Evolutionary conservation across 1,139 yeast genomes (phyloP).

Genomic region (Maudiozyma humilis): DNA sequence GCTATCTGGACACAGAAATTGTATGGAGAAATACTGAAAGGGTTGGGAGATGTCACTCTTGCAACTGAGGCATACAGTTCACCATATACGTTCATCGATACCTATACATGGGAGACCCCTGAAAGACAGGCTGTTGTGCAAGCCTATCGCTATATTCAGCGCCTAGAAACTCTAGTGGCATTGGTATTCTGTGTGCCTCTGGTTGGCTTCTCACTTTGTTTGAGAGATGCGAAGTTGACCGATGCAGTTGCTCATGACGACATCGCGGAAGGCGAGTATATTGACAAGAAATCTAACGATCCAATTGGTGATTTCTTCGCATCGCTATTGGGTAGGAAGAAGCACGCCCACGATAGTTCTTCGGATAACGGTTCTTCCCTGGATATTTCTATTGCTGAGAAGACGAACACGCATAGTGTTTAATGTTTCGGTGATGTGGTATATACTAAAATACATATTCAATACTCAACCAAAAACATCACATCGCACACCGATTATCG

Average conservation of each 20-base stretch:
- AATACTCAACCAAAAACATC: no score
- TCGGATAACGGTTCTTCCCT: no score
- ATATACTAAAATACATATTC: no score
- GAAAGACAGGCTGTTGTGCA: constrained; percentile 48
- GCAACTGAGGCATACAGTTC: constrained; percentile 45
- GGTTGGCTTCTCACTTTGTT: constrained; percentile 40
- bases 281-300: constrained; percentile 35
- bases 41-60: constrained; percentile 27
- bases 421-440: no score
- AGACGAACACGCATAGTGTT: no score
- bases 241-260: constrained; percentile 28
- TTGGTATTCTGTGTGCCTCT: constrained; percentile 48
- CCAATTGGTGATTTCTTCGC: constrained; percentile 25
- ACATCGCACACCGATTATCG: no score
- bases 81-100: constrained; percentile 42
- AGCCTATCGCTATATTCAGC: constrained; percentile 55
- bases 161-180: constrained; percentile 49
- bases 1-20: constrained; percentile 55
- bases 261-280: constrained; percentile 35
- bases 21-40: constrained; percentile 29
- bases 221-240: constrained; percentile 47
- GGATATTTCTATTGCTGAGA: no score
- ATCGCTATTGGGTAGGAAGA: background rate
- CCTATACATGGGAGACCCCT: constrained; percentile 53
- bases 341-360: background rate